Evolutionary conservation across 345 rosid species (phyloP), one percentile per base, ranked within the genome.

Genomic region (Hypericum perforatum): DNA sequence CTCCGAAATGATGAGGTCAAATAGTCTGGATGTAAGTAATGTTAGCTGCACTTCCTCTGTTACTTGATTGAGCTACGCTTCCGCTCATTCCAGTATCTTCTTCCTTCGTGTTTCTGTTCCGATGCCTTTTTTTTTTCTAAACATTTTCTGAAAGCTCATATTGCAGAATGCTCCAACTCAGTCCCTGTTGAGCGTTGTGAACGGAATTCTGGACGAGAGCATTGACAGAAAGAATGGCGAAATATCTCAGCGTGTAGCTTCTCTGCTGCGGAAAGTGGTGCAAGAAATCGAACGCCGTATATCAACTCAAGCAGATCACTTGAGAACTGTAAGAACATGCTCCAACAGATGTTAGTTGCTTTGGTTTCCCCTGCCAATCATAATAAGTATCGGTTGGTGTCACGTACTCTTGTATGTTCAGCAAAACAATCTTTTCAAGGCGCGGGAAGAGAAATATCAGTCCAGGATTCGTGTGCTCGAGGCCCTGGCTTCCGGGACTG

Each of bases 231-330:
- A 77, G 68, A 80, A 74, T 11, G 79, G 76, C 11, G 91, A 85
- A 79, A 77, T 92, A 53, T 86, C 97, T 65, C 87, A 92, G 99
- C 91, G 94, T 54, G 94, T 80, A 12, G 94, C 86, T 5, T 79
- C 80, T 63, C 77, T 92, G 0, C 47, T 92, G 54, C 80, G 95
- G 59, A 89, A 84, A 74, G 94, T 85, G 5, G 94, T 84, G 61
- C 99, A 77, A 68, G 97, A 92, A 84, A 89, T 92, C 53, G 99
- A 84, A 70, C 73, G 95, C 13, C 91, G 99, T 2, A 82, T 92
- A 73, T 84, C 99, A 59, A 92, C 99, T 61, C 99, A 92, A 75
- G 89, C 97, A 42, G 97, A 89, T 32, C 97, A 85, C 63, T 64
- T 92, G 58, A 73, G 89, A 85, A 92, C 89, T 37, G 99, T 92